A percentile compares a stretch with the other conserved stretches of the same genome.
Evolutionary conservation across 2,329 filamentous ascomycete species (phyloP).

Genomic region (Colletotrichum trifolii): DNA sequence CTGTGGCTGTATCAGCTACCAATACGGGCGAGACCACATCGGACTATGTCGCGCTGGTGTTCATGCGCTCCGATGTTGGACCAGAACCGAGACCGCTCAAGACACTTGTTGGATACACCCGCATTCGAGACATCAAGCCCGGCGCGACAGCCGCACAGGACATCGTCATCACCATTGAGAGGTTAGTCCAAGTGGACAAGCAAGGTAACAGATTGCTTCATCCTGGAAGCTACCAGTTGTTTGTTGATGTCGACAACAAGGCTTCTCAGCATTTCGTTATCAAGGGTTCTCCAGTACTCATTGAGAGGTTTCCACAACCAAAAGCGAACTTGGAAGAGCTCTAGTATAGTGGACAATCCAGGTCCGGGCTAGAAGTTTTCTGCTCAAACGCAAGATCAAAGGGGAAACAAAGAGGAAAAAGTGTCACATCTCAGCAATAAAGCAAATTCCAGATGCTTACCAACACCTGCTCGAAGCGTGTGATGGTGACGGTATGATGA

Average conservation of each 20-base stretch:
- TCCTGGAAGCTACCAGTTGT: constrained; percentile 61
- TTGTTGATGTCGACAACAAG: constrained; percentile 51
- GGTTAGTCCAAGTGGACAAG: constrained; percentile 60
- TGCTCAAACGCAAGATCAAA: too few species aligned
- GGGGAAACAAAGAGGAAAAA: too few species aligned
- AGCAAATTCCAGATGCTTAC: too few species aligned
- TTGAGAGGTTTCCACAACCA: constrained; percentile 30
- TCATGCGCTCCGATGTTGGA: constrained; percentile 57
- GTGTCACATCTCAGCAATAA: too few species aligned
- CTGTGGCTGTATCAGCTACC: constrained; percentile 54
- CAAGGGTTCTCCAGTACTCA: background rate
- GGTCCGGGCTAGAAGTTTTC: too few species aligned
- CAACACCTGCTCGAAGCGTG: too few species aligned
- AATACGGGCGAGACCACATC: constrained; percentile 60
- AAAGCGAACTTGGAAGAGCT: background rate
- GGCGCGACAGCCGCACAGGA: constrained; percentile 45
- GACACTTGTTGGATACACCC: constrained; percentile 60
- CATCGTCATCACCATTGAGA: constrained; percentile 59
- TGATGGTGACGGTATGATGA: too few species aligned
- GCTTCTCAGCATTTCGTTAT: background rate
- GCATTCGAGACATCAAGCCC: constrained; percentile 52
- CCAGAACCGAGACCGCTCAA: constrained; percentile 64
- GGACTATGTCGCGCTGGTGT: constrained; percentile 64
- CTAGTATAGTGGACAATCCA: too few species aligned
- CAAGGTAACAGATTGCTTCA: constrained; percentile 63